phyloP scores from a whole-genome alignment of 2,329 filamentous ascomycete genomes.

The Leptographium flavum region DNA sequence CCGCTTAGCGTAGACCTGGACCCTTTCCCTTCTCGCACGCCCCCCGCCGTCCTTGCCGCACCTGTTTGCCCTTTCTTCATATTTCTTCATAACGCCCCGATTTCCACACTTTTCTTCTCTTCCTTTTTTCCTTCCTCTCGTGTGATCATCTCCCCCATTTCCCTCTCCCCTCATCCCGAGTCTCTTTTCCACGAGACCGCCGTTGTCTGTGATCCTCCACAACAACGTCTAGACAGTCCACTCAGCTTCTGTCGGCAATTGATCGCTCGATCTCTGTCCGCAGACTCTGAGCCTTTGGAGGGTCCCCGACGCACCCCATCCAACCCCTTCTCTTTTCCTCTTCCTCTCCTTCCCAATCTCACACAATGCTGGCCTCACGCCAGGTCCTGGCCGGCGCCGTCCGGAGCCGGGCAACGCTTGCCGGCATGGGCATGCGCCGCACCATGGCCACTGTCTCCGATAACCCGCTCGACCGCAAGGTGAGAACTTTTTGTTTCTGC shows the following conservation, averaged over 20 bases:
- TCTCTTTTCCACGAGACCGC: not conserved
- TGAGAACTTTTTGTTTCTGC: constrained; percentile 14
- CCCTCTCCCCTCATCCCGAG: not conserved
- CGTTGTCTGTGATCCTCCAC: not conserved
- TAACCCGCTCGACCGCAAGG: constrained; percentile 82
- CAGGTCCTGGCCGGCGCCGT: constrained; percentile 52
- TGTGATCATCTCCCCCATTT: not conserved
- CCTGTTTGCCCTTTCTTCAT: constrained; percentile 5
- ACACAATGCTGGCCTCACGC: constrained; percentile 52
- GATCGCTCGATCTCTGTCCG: not conserved
- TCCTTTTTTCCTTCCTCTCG: constrained; percentile 4
- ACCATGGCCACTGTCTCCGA: constrained; percentile 75
- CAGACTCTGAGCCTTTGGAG: not conserved
- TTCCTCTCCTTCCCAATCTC: constrained; percentile 16
- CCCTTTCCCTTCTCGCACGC: constrained; percentile 14
- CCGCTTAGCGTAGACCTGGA: constrained; percentile 14
- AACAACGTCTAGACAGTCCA: not conserved
- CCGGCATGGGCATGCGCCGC: constrained; percentile 49
- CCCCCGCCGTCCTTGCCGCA: constrained; percentile 6
- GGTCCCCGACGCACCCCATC: not conserved
- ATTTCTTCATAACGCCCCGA: constrained; percentile 4
- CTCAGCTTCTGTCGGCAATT: not conserved
- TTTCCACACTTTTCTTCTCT: constrained; percentile 7
- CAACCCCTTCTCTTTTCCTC: too few species aligned
- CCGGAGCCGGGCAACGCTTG: constrained; percentile 43